Percentiles rank a stretch among this genome's conserved stretches.
phyloP scores from a whole-genome alignment of 257 asterid species.

The Solanum etuberosum region DNA sequence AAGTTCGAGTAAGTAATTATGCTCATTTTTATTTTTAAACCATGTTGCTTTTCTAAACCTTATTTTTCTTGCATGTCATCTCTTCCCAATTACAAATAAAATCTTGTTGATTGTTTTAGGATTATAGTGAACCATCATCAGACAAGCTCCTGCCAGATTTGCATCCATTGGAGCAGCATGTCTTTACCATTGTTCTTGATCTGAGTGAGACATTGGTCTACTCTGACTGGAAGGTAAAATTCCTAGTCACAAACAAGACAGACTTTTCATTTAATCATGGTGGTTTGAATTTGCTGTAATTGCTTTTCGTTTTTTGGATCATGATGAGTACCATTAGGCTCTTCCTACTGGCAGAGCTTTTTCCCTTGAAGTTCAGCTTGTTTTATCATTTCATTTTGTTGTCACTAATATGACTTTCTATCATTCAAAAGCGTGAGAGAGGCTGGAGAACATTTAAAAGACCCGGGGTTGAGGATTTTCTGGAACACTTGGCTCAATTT shows the following conservation, averaged over 20 bases:
- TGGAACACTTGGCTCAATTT: conserved; percentile 73
- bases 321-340: neutral
- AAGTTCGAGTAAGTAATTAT: conserved; percentile 50
- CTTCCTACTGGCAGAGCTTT: neutral
- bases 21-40: neutral
- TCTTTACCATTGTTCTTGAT: conserved; percentile 82
- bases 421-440: conserved; percentile 59
- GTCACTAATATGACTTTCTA: neutral
- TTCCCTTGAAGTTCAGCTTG: neutral
- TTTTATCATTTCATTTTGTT: neutral
- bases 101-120: conserved; percentile 26
- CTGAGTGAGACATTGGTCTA: conserved; percentile 70
- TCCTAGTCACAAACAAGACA: neutral
- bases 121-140: conserved; percentile 74
- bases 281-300: neutral
- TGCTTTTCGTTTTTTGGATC: neutral
- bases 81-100: neutral
- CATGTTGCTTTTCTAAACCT: neutral
- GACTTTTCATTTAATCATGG: neutral
- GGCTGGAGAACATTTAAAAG: conserved; percentile 96
- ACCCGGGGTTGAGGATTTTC: conserved; percentile 90
- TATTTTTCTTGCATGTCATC: neutral
- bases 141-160: conserved; percentile 90
- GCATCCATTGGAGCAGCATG: conserved; percentile 76
- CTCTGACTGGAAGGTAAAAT: conserved; percentile 79